Conservation (phyloP, 2,329 filamentous ascomycete species). For the Botrytis galanthina region DNA sequence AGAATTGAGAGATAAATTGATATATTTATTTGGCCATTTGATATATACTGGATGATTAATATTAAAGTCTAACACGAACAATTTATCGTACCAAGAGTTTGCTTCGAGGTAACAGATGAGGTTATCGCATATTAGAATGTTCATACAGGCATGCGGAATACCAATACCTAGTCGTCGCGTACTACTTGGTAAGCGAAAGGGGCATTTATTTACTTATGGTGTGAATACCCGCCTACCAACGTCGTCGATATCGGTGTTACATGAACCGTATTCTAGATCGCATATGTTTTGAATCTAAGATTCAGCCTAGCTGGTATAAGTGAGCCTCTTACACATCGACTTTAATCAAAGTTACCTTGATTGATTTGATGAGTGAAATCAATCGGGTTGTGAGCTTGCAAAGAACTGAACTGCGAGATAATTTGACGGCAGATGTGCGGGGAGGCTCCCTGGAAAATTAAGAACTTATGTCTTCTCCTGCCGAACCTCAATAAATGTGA, state of each 20-base stretch:
- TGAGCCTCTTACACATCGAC: background rate
- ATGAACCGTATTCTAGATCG: background rate
- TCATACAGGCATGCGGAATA: background rate
- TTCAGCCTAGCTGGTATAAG: too few relatives aligned
- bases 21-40: background rate
- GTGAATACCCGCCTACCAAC: too few relatives aligned
- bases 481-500: too few relatives aligned
- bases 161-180: background rate
- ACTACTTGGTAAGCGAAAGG: background rate
- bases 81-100: background rate
- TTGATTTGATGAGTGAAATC: too few relatives aligned
- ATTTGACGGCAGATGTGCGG: too few relatives aligned
- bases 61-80: accelerated
- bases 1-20: background rate
- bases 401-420: accelerated
- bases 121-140: background rate
- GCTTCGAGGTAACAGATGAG: too few relatives aligned
- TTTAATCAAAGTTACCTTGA: background rate
- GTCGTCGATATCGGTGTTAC: background rate
- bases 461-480: too few relatives aligned
- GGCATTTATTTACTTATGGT: background rate
- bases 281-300: too few relatives aligned
- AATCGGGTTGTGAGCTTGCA: too few relatives aligned
- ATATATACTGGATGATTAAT: background rate
- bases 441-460: too few relatives aligned